These are phyloP conservation scores for Arbutus unedo DNA, from an alignment of 148 eudicot species.

Conservation along the genomic window DNA sequence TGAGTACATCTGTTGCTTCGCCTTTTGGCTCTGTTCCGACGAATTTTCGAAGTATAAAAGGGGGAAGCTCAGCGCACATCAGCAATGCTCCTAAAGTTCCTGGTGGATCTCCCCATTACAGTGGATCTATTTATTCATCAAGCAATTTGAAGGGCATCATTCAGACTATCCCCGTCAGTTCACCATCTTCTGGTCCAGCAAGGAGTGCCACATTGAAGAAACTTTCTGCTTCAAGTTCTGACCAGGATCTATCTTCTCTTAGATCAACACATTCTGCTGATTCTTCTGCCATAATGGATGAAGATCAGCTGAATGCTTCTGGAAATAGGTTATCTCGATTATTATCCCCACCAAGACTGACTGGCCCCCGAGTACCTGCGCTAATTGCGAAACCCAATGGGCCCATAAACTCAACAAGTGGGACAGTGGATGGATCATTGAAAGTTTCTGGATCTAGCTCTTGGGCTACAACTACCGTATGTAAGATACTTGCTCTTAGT, in stretches of 20 bases:
- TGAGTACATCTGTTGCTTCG: conserved; percentile 42
- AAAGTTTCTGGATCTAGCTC: conserved; percentile 40
- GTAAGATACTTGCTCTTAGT: conserved; percentile 46
- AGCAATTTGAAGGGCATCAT: conserved; percentile 52
- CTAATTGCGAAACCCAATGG: conserved; percentile 31
- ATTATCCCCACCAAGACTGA: conserved; percentile 37
- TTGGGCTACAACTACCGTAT: conserved; percentile 40
- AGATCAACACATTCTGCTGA: conserved; percentile 67
- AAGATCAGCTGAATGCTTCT: conserved; percentile 50
- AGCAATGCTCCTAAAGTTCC: conserved; percentile 34
- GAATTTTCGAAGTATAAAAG: conserved; percentile 33
- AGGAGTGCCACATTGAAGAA: conserved; percentile 47
- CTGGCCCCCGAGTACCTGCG: conserved; percentile 32
- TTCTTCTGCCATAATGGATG: conserved; percentile 54
- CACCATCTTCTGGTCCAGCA: conserved; percentile 41
- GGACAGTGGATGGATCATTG: conserved; percentile 26
- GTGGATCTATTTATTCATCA: conserved; percentile 40
- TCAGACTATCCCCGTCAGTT: conserved; percentile 52
- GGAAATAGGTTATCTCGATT: conserved; percentile 41
- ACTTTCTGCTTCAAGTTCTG: conserved; percentile 80
- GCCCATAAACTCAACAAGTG: conserved; percentile 32
- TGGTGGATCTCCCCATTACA: conserved; percentile 33
- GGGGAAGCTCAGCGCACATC: conserved; percentile 39
- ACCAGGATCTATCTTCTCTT: conserved; percentile 75
- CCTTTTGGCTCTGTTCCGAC: conserved; percentile 37